Evolutionary conservation across 345 rosid species (phyloP), one percentile per base, ranked within the genome.

Genomic region (Noccaea bulbosa): DNA sequence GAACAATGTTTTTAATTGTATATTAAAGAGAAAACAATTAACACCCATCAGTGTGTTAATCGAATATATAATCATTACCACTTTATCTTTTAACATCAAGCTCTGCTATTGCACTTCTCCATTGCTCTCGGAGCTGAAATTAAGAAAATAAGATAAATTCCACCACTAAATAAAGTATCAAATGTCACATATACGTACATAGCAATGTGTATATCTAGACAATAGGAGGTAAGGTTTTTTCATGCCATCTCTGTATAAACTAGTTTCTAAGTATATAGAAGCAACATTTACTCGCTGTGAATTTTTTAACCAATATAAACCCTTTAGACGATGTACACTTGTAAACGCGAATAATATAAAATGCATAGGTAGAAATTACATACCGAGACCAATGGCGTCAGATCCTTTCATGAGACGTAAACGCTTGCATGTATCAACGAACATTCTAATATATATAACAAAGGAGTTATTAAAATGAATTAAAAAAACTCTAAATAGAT

Each of bases 401-500:
- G 85, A 77, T 49, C 93, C 97, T 81, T 90, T 90, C 93, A 93
- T 88, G 46, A 93, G 83, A 17, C 92, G 97, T 58, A 93, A 74
- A 68, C 96, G 85, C 73, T 88, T 88, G 90, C 98, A 93, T 48
- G 98, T 83, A 76, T 79, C 87, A 66, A 87, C 90, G 76, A 93
- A 93, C 98, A 92, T 92, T 80, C 98, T 92, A 16, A 41, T 5
- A 30, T 1, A 34, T 22, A 45, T 7, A 43, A 56, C 62, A 5
- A 6, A 37, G 30, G 8, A 7, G 45, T 56, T 5, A 41, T 2
- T 39, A 24, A 52, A 41, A 71, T n/a, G 11, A 22, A 17, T 60
- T 6, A 38, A 12, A n/a, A 15, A 66, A 16, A 2, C 5, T 30
- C 24, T 43, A 14, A 57, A 5, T 11, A 62, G 20, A 37, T 27